Conservation (phyloP, 2,329 filamentous ascomycete genomes). For the Dendrostoma leiphaemia region DNA sequence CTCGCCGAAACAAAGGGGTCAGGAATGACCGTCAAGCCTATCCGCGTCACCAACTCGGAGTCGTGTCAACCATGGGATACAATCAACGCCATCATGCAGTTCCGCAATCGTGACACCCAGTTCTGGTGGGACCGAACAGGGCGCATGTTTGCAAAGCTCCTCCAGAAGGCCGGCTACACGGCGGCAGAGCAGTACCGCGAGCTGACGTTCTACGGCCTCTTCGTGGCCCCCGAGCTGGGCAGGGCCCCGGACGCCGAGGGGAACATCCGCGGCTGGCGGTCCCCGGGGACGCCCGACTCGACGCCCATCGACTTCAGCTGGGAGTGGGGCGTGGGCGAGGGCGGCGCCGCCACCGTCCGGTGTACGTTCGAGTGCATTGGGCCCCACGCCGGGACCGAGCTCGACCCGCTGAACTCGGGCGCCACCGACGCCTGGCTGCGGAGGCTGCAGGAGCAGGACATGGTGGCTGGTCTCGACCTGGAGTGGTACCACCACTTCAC, state of each 20-base stretch:
- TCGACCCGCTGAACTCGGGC: constrained; percentile 21
- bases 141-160: constrained; percentile 23
- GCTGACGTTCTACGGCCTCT: constrained; percentile 24
- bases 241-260: constrained; percentile 20
- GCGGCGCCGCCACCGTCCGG: constrained; percentile 22
- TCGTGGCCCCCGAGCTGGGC: constrained; percentile 23
- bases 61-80: constrained; percentile 20
- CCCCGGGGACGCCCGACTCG: constrained; percentile 23
- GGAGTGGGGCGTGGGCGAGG: constrained; percentile 22
- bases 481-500: constrained; percentile 24
- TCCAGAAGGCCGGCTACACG: constrained; percentile 23
- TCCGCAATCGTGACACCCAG: constrained; percentile 22
- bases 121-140: constrained; percentile 27
- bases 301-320: constrained; percentile 26
- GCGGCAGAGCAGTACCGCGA: constrained; percentile 25
- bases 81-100: constrained; percentile 21
- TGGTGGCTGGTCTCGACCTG: constrained; percentile 23
- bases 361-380: constrained; percentile 26
- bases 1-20: too few species aligned
- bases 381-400: constrained; percentile 20
- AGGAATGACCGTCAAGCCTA: too few species aligned
- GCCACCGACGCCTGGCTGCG: constrained; percentile 21
- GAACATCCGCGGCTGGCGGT: constrained; percentile 18
- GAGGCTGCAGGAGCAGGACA: constrained; percentile 18
- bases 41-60: not conserved